These are phyloP conservation scores for Rhizopus delemar DNA, from an alignment of 371 early-diverging fungal species.

Conservation along the genomic window DNA sequence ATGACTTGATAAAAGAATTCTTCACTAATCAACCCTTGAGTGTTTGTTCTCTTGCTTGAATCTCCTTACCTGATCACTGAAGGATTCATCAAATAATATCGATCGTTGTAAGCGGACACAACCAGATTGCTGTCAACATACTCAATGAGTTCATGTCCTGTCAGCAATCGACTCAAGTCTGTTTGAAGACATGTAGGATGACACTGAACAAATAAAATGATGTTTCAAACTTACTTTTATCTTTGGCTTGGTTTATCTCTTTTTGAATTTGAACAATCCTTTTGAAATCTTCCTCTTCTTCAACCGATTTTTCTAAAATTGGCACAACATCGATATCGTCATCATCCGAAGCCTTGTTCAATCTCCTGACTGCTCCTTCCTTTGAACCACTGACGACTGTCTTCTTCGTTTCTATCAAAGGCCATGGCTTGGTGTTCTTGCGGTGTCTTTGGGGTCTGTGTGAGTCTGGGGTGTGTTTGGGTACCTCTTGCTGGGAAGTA, in stretches of 20 bases:
- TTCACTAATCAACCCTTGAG: constrained; percentile 39
- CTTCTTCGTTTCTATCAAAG: neutral
- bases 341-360: neutral
- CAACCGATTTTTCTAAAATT: constrained; percentile 7
- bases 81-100: constrained; percentile 71
- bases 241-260: constrained; percentile 53
- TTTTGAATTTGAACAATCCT: constrained; percentile 70
- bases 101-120: constrained; percentile 71
- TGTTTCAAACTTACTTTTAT: constrained; percentile 38
- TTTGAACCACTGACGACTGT: neutral
- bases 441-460: no score
- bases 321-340: neutral
- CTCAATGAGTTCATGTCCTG: constrained; percentile 72
- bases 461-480: neutral
- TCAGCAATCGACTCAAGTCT: constrained; percentile 67
- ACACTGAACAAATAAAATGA: neutral
- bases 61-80: constrained; percentile 53
- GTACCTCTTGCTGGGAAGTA: neutral
- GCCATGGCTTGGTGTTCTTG: no score
- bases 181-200: neutral
- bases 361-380: neutral
- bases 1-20: constrained; percentile 79
- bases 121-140: constrained; percentile 63
- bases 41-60: neutral
- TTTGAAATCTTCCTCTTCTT: constrained; percentile 44